Conservation (phyloP, 2,329 filamentous ascomycete species). For the Myriangium duriaei region DNA sequence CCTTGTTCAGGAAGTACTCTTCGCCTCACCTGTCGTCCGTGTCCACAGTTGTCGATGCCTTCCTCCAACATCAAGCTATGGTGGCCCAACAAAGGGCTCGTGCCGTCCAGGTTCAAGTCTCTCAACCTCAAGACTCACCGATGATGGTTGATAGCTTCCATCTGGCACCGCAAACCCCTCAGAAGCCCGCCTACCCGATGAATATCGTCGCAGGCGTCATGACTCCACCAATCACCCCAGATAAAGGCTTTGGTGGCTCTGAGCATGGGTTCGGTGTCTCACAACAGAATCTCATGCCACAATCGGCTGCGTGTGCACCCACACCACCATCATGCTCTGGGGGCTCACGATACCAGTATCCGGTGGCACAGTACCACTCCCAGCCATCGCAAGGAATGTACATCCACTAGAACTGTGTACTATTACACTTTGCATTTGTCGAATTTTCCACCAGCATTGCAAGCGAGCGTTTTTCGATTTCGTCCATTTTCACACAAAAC, state of each 20-base stretch:
- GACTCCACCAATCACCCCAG: slow-evolving; percentile 76
- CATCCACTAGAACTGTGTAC: slow-evolving; percentile 9
- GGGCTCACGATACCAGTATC: slow-evolving; percentile 14
- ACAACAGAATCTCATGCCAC: slow-evolving; percentile 16
- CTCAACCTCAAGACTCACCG: slow-evolving; percentile 29
- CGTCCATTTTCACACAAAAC: slow-evolving; percentile 14
- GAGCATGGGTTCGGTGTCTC: slow-evolving; percentile 15
- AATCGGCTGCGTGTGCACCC: slow-evolving; percentile 17
- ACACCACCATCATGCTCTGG: slow-evolving; percentile 23
- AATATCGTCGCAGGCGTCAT: slow-evolving; percentile 55
- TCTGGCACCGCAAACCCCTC: slow-evolving; percentile 63
- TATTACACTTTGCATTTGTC: slow-evolving; percentile 7
- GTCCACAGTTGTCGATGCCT: slow-evolving; percentile 51
- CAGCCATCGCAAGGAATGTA: slow-evolving; percentile 10
- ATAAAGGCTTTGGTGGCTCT: slow-evolving; percentile 32
- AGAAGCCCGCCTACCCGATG: slow-evolving; percentile 57
- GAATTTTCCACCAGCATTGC: slow-evolving; percentile 14
- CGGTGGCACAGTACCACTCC: slow-evolving; percentile 8
- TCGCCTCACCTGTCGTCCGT: slow-evolving; percentile 53
- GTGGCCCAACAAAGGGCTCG: slow-evolving; percentile 19
- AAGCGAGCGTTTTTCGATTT: slow-evolving; percentile 19
- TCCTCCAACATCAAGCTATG: slow-evolving; percentile 48
- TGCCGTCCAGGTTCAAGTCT: slow-evolving; percentile 13
- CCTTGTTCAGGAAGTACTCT: slow-evolving; percentile 56
- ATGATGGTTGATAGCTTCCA: slow-evolving; percentile 41